A percentile compares a stretch with the other conserved stretches of the same genome.
These are phyloP conservation scores for Perilla frutescens DNA, from an alignment of 257 asterid species.

Conservation along the genomic window DNA sequence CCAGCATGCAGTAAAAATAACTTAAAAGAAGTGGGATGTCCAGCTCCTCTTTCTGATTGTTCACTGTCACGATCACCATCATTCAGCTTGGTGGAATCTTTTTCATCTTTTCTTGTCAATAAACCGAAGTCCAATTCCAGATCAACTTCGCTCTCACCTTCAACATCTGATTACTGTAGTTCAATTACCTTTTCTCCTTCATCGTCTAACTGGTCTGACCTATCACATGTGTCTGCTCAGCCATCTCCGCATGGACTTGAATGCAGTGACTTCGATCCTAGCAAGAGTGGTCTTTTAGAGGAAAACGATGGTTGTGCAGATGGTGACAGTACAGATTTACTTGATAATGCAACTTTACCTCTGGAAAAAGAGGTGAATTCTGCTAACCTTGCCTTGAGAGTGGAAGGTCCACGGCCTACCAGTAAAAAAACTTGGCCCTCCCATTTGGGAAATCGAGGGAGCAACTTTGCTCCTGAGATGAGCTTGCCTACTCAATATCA, in stretches of 20 bases:
- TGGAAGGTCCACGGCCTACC: constrained; percentile 39
- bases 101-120: constrained; percentile 56
- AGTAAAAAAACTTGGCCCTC: constrained; percentile 45
- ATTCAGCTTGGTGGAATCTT: constrained; percentile 58
- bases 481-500: constrained; percentile 57
- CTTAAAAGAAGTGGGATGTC: constrained; percentile 42
- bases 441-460: constrained; percentile 56
- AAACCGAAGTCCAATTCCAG: constrained; percentile 55
- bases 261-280: constrained; percentile 38
- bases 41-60: constrained; percentile 42
- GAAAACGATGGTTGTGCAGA: constrained; percentile 44
- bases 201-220: constrained; percentile 87
- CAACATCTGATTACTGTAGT: constrained; percentile 74
- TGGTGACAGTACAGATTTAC: constrained; percentile 41
- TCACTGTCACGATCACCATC: constrained; percentile 58
- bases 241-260: constrained; percentile 63
- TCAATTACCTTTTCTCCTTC: constrained; percentile 85
- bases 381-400: constrained; percentile 35
- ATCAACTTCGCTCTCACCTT: constrained; percentile 79
- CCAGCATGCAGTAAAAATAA: constrained; percentile 41
- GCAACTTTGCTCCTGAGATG: constrained; percentile 49
- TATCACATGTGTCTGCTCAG: constrained; percentile 64
- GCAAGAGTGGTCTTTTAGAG: constrained; percentile 41
- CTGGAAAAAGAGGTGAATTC: constrained; percentile 43
- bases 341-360: constrained; percentile 41